These are phyloP conservation scores for Stereum hirsutum DNA, from an alignment of 1,284 basidiomycete species.

Conservation along the genomic window DNA sequence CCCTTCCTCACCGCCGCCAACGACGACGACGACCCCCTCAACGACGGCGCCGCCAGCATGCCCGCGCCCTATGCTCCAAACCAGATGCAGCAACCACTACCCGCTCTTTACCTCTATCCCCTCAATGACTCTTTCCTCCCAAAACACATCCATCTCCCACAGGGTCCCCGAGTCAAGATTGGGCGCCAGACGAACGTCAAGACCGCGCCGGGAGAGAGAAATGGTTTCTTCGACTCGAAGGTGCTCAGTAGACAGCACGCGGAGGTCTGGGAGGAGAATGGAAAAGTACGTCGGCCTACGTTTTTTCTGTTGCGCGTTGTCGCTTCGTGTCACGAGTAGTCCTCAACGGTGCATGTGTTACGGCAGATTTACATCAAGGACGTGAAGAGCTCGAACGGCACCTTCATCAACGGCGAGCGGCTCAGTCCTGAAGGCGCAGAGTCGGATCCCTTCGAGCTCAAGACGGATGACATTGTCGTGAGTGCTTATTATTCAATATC, in stretches of 20 bases:
- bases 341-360: too few relatives aligned
- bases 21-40: neutral
- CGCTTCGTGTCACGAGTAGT: constrained; percentile 6
- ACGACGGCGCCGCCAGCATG: constrained; percentile 1
- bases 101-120: constrained; percentile 87
- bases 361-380: constrained; percentile 95
- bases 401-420: constrained; percentile 95
- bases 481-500: constrained; percentile 18
- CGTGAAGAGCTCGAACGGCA: constrained; percentile 96
- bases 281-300: constrained; percentile 80
- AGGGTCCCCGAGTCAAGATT: constrained; percentile 79
- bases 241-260: constrained; percentile 94
- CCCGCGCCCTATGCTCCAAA: constrained; percentile 2
- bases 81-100: constrained; percentile 28
- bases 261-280: constrained; percentile 92
- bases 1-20: neutral
- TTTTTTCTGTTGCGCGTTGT: constrained; percentile 8
- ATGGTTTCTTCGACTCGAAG: constrained; percentile 97
- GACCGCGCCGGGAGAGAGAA: constrained; percentile 89
- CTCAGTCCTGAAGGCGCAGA: constrained; percentile 88
- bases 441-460: constrained; percentile 90
- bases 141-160: constrained; percentile 87
- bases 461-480: constrained; percentile 88
- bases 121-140: constrained; percentile 95
- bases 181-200: constrained; percentile 98